Percentiles rank a stretch among this genome's conserved stretches.
These are phyloP conservation scores for Diaporthe capsici DNA, from an alignment of 2,329 filamentous ascomycete genomes.

Conservation along the genomic window DNA sequence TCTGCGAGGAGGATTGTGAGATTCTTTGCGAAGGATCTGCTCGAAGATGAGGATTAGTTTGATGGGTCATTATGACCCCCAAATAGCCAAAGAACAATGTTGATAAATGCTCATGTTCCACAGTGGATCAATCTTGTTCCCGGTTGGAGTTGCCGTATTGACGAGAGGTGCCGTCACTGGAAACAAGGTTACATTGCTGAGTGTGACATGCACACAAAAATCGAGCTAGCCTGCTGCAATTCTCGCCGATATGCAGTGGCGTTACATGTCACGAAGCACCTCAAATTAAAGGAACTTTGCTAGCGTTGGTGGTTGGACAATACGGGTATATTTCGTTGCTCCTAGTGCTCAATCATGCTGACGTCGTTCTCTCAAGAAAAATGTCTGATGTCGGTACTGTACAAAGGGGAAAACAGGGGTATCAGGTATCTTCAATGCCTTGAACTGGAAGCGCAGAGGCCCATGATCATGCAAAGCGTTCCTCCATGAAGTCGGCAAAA, in stretches of 20 bases:
- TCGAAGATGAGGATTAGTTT: slow-evolving; percentile 62
- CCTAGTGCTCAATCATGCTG: not conserved
- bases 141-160: not conserved
- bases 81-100: too few species aligned
- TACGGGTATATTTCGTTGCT: slow-evolving; percentile 12
- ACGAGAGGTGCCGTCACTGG: not conserved
- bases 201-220: not conserved
- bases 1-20: slow-evolving; percentile 80
- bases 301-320: not conserved
- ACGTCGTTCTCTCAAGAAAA: not conserved
- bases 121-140: too few species aligned
- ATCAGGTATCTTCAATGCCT: slow-evolving; percentile 32
- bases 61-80: not conserved
- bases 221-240: not conserved
- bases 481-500: slow-evolving; percentile 2
- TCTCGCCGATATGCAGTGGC: not conserved
- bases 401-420: slow-evolving; percentile 29
- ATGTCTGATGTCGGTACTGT: not conserved
- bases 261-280: not conserved
- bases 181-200: not conserved
- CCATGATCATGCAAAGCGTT: slow-evolving; percentile 22
- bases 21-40: slow-evolving; percentile 81
- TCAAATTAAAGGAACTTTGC: not conserved
- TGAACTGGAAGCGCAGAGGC: slow-evolving; percentile 21
- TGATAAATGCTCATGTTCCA: not conserved